A percentile compares a stretch with the other conserved stretches of the same genome.
These are phyloP conservation scores for Rosa multiflora DNA, from an alignment of 306 rosid genomes.

Conservation along the genomic window DNA sequence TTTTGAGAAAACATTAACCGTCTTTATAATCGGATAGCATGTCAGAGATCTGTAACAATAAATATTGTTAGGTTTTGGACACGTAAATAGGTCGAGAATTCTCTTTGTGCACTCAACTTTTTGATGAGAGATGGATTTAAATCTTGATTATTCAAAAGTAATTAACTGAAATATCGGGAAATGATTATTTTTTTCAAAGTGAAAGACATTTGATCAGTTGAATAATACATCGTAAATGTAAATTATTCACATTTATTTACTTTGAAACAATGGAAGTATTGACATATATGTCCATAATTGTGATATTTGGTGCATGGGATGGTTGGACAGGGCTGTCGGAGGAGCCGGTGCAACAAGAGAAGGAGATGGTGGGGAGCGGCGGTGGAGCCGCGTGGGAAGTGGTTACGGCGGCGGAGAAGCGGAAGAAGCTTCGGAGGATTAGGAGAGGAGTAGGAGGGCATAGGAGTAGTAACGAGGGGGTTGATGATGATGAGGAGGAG, in stretches of 20 bases:
- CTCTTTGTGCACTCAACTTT: background rate
- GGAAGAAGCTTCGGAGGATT: slow-evolving; percentile 45
- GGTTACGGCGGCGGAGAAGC: slow-evolving; percentile 30
- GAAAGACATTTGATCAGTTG: background rate
- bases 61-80: background rate
- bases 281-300: background rate
- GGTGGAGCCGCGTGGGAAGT: slow-evolving; percentile 68
- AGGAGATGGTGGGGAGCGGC: slow-evolving; percentile 68
- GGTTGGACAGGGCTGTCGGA: slow-evolving; percentile 68
- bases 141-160: background rate
- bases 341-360: slow-evolving; percentile 86
- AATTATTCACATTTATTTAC: background rate
- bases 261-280: background rate
- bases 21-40: background rate
- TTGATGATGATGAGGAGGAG: slow-evolving; percentile 34
- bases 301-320: background rate
- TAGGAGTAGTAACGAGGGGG: slow-evolving; percentile 23
- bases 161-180: background rate
- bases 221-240: background rate
- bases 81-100: too few relatives aligned
- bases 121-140: background rate
- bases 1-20: too few relatives aligned
- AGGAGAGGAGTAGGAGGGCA: slow-evolving; percentile 28
- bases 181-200: too few relatives aligned
- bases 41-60: background rate